These are phyloP conservation scores for Metarhizium robertsii DNA, from an alignment of 2,329 filamentous ascomycete genomes.

Conservation along the genomic window DNA sequence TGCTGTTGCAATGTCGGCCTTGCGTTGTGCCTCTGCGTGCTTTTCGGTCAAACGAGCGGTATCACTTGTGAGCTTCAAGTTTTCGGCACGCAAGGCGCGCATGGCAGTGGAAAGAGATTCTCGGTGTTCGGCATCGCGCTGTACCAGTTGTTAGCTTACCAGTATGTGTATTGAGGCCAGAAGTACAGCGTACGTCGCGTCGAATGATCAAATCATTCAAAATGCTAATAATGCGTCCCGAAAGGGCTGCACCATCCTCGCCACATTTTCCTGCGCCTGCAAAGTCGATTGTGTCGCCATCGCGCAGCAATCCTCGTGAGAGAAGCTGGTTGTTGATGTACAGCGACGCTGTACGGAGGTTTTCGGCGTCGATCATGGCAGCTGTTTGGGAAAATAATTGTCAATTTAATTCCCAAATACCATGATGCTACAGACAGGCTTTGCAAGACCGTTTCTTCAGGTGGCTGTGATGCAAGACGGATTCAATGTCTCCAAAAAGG, in stretches of 20 bases:
- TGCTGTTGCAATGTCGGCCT: conserved; percentile 51
- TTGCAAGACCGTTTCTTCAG: neutral
- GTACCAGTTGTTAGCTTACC: conserved; percentile 11
- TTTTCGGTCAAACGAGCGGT: conserved; percentile 50
- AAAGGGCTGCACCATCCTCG: conserved; percentile 49
- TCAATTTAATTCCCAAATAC: neutral
- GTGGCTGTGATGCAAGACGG: conserved; percentile 3
- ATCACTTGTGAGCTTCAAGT: conserved; percentile 62
- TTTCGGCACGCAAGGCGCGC: conserved; percentile 64
- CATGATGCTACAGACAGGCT: neutral
- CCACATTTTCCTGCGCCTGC: conserved; percentile 57
- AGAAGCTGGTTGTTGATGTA: conserved; percentile 67
- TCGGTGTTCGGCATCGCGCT: conserved; percentile 84
- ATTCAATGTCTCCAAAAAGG: neutral
- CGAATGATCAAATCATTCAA: conserved; percentile 88
- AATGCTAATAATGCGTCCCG: conserved; percentile 82
- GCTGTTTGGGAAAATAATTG: neutral
- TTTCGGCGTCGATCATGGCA: conserved; percentile 49
- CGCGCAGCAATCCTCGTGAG: conserved; percentile 53
- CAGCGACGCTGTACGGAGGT: conserved; percentile 56
- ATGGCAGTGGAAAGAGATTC: conserved; percentile 75
- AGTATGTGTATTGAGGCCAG: neutral
- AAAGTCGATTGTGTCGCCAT: conserved; percentile 75
- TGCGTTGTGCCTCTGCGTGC: conserved; percentile 44
- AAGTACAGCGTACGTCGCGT: conserved; percentile 56